Percentiles rank a stretch among this genome's conserved stretches.
These are phyloP conservation scores for Candida berthetii DNA, from an alignment of 805 yeast genomes.

Conservation along the genomic window DNA sequence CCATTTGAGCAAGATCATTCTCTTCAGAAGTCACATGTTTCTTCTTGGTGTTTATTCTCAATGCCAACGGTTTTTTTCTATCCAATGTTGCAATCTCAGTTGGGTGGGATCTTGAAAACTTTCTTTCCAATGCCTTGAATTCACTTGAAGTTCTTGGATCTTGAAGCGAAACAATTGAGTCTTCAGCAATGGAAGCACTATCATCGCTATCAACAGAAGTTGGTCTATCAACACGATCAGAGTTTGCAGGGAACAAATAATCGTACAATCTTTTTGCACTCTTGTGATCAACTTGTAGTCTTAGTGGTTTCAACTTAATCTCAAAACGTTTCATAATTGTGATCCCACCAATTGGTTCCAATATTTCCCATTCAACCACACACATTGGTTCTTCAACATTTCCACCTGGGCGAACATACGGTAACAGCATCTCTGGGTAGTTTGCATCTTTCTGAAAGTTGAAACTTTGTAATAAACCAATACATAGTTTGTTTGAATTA, in stretches of 20 bases:
- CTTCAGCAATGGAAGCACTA: background rate
- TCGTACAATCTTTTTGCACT: conserved; percentile 44
- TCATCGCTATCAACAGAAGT: background rate
- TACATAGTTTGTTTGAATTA: conserved; percentile 37
- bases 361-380: conserved; percentile 44
- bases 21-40: conserved; percentile 2
- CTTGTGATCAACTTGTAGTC: conserved; percentile 48
- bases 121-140: background rate
- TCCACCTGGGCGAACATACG: conserved; percentile 22
- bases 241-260: conserved; percentile 38
- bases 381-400: conserved; percentile 28
- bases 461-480: conserved; percentile 43
- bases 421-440: conserved; percentile 48
- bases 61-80: background rate
- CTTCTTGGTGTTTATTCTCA: background rate
- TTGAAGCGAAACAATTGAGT: too few relatives aligned
- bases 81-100: background rate
- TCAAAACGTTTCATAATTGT: conserved; percentile 43
- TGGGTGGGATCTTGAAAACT: background rate
- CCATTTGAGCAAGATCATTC: conserved; percentile 52
- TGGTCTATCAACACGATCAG: conserved; percentile 2
- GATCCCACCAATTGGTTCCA: conserved; percentile 62
- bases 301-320: conserved; percentile 46
- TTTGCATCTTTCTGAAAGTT: conserved; percentile 41
- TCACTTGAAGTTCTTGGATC: background rate